phyloP scores from a whole-genome alignment of 495 filamentous ascomycete genomes.

The Penicillium chermesinum region DNA sequence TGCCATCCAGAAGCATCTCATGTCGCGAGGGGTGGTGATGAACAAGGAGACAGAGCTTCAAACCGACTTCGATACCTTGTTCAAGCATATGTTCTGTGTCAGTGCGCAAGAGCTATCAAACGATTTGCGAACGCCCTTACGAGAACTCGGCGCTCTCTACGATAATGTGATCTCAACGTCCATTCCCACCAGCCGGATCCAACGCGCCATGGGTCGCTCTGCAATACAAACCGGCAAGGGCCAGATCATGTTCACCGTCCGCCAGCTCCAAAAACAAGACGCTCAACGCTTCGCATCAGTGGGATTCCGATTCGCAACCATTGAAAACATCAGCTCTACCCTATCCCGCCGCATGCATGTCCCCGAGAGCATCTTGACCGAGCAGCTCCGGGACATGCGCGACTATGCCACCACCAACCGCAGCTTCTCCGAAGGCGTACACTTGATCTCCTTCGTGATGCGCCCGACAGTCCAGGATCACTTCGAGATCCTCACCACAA shows the following conservation, averaged over 20 bases:
- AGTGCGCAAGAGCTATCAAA: slow-evolving; percentile 69
- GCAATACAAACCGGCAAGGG: slow-evolving; percentile 53
- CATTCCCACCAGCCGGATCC: slow-evolving; percentile 32
- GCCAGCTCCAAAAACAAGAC: slow-evolving; percentile 53
- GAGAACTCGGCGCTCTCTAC: slow-evolving; percentile 67
- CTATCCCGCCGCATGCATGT: slow-evolving; percentile 71
- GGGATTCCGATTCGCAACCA: slow-evolving; percentile 72
- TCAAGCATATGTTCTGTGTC: slow-evolving; percentile 84
- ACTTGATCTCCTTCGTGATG: slow-evolving; percentile 70
- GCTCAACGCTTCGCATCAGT: slow-evolving; percentile 56
- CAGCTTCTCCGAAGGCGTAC: slow-evolving; percentile 60
- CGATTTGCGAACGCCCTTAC: slow-evolving; percentile 55
- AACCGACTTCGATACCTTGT: slow-evolving; percentile 65
- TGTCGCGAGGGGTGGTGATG: slow-evolving; percentile 27
- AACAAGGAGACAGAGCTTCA: slow-evolving; percentile 38
- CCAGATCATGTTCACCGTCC: slow-evolving; percentile 77
- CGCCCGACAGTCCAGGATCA: slow-evolving; percentile 60
- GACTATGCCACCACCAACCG: slow-evolving; percentile 47
- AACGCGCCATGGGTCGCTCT: slow-evolving; percentile 32
- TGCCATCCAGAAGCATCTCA: slow-evolving; percentile 36
- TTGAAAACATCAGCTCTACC: slow-evolving; percentile 61
- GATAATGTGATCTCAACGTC: slow-evolving; percentile 71
- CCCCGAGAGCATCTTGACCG: slow-evolving; percentile 45
- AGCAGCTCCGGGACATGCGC: slow-evolving; percentile 56
- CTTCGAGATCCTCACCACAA: slow-evolving; percentile 71